Evolutionary conservation across 2,329 filamentous ascomycete genomes (phyloP), one percentile per base, ranked within the genome.

Genomic region (Xylariales sp.): DNA sequence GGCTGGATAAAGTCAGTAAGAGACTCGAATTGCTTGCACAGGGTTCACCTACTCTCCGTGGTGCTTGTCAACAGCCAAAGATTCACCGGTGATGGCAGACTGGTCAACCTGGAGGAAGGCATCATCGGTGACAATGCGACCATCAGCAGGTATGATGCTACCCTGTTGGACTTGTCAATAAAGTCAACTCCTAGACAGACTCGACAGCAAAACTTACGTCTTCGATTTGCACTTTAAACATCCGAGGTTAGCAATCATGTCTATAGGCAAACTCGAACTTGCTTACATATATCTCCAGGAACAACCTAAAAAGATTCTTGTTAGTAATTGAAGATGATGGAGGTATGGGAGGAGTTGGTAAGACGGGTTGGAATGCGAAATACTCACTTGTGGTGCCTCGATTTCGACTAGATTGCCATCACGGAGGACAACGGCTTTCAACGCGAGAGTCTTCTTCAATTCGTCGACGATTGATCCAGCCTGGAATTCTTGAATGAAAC

Each of bases 71-170:
- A 93, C 88, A 53, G 88, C 88, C 46, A 95, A 81, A 51, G 89
- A 95, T 69, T 95, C 88, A 54, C 89, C 88, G 45, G 89, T 95
- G 61, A 95, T 88, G 62, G 87, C 82, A 46, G 88, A 94, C 72
- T 95, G 89, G 66, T 95, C 88, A 50, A 95, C 84, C 69, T 95
- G 88, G 47, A 91, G 76, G 73, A 88, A 89, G 46, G 86, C 84
- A 62, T 84, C 82, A 55, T 90, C 84, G 56, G 86, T 89, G 49
- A 93, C 81, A 55, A 95, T 84, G 51, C 84, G 84, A 53, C 88
- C 88, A 65, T 95, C 89, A 52, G 88, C 89, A 49, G 88, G 86
- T 54, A 95, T 86, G 54, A 95, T 94, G 49, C 87, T 91, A 68
- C 88, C 89, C 77, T 94, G 88, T 65, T 95, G 88, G 49, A 95